phyloP scores from a whole-genome alignment of 148 eudicot genomes.

The Dianthus caryophyllus region DNA sequence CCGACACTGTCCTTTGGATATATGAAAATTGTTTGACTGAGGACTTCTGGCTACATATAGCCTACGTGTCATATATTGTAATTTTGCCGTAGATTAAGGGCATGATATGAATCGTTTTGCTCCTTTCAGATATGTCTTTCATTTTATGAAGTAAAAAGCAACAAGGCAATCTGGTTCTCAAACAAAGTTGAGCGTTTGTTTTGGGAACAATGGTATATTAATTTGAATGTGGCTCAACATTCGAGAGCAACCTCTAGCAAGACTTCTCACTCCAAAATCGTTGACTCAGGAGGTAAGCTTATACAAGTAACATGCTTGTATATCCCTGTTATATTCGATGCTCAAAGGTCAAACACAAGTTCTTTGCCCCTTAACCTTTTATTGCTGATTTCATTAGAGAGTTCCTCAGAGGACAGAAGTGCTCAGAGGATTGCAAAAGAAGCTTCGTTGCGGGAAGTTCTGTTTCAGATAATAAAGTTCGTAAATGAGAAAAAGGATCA shows the following conservation, averaged over 20 bases:
- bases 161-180: slow-evolving; percentile 83
- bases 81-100: not conserved
- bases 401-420: slow-evolving; percentile 61
- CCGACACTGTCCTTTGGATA: too few relatives aligned
- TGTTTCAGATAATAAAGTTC: slow-evolving; percentile 89
- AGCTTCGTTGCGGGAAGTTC: slow-evolving; percentile 77
- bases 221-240: slow-evolving; percentile 80
- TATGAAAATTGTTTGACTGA: not conserved
- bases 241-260: slow-evolving; percentile 65
- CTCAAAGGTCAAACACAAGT: not conserved
- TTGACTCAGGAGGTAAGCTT: slow-evolving; percentile 82
- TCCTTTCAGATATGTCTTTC: slow-evolving; percentile 76
- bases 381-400: slow-evolving; percentile 33
- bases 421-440: slow-evolving; percentile 69
- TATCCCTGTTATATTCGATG: not conserved
- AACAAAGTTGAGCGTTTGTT: slow-evolving; percentile 76
- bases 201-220: slow-evolving; percentile 97
- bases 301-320: slow-evolving; percentile 1
- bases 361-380: slow-evolving; percentile 5
- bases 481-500: slow-evolving; percentile 97
- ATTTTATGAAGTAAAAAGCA: slow-evolving; percentile 86
- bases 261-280: slow-evolving; percentile 66
- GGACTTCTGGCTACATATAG: not conserved
- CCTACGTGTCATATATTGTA: not conserved
- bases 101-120: not conserved